Base-by-base conservation (phyloP, 2,329 filamentous ascomycete genomes). In the Sporothrix variecibatus region DNA sequence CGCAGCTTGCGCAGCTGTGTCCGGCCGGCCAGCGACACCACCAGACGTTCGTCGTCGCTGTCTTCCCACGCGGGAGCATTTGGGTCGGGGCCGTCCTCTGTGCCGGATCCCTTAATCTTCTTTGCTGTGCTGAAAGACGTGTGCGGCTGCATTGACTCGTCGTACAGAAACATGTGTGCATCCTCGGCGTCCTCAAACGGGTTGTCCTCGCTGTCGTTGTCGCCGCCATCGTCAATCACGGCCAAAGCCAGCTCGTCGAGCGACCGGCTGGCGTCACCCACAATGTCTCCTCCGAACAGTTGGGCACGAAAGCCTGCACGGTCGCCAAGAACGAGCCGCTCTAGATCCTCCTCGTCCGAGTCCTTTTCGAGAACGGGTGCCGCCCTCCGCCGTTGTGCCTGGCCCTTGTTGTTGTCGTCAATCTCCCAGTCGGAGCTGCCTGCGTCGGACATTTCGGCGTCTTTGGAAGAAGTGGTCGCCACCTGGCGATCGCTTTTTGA, bases 21-120 rank as follows among this genome's bases (percentile, higher is more conserved):
- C 62, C 92, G 90, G 34, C 90, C 88, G 3, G 94, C 92, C 53
- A 99, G 87, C 17, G 95, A 98, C 68, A 99, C 88, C 7, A 90
- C 89, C 76, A 98, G 85, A 72, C 93, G 89, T 80, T 98, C 96
- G 80, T 99, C 96, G 79, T 99, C 96, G 82, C 95, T 98, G 81
- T 99, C 96, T 78, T 95, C 91, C 96, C 96, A 99, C 0, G 90
- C 93, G 2, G 91, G 87, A 26, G 85, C 85, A 87, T 77, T 46
- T 34, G 69, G 80, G 6, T 80, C 82, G 3, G 43, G 40, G 3
- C 84, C 84, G 20, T 83, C 83, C 1, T 81, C 83, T 3, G 75
- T 78, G n/a, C 77, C 62, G 34, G 73, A 77, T 70, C 77, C 76
- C 75, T 70, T 81, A 74, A 76, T 81, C 72, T 70, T 81, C 73